Evolutionary conservation across 2,329 filamentous ascomycete species (phyloP), one percentile per base, ranked within the genome.

Genomic region (Fusarium robinianum): DNA sequence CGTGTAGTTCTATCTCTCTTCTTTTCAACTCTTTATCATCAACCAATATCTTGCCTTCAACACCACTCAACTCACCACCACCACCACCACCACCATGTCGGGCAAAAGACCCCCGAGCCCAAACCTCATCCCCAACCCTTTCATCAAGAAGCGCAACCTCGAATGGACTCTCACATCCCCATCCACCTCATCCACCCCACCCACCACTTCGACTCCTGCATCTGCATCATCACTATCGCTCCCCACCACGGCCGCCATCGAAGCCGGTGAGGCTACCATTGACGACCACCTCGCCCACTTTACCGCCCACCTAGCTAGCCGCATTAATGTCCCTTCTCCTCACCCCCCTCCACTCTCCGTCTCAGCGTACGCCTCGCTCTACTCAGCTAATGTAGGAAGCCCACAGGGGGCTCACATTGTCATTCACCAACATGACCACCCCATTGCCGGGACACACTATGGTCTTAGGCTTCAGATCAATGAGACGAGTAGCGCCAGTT

Each of bases 391-490:
- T 32, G 57, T 54, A 2, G 65, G 63, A 12, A 67, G 43, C 30
- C 26, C 46, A 4, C 29, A 41, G 11, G 74, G 74, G 12, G 68
- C 72, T 7, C 81, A 84, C 62, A 88, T 88, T 59, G 79, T 88
- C 37, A 75, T 88, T 24, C 84, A 88, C 63, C 84, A 89, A 60
- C 84, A 89, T 61, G 84, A 87, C 59, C 85, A 88, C 61, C 85
- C 85, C 2, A 64, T 86, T 29, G 83, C 85, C 8, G 84, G 85
- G 16, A 75, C 76, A 1, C 81, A 85, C 61, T 87, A 88, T 69
- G 85, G 88, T 63, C 72, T 88, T 14, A 74, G 85, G 3, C 70
- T 88, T 12, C 84, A 88, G 63, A 84, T 88, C 62, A 88, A 85
- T 19, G 73, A 76, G 44, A 77, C 78, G 1, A 87, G 84, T 59